Conservation (phyloP, 2,329 filamentous ascomycete genomes). For the Cladobotryum mycophilum region DNA sequence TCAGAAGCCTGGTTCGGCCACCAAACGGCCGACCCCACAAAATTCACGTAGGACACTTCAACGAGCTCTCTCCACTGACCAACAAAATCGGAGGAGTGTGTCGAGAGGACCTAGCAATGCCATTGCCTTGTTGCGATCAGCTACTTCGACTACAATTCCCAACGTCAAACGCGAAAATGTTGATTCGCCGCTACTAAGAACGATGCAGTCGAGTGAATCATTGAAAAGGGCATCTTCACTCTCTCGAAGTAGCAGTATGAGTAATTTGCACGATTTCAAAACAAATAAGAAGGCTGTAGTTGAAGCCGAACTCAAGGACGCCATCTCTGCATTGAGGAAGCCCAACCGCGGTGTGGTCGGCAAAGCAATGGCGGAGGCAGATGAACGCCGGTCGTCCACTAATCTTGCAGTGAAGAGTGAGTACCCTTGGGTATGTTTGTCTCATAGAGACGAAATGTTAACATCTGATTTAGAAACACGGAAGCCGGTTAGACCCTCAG, state of each 20-base stretch:
- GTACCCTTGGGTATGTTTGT: slow-evolving; percentile 17
- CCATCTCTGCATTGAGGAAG: slow-evolving; percentile 67
- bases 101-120: slow-evolving; percentile 51
- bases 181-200: slow-evolving; percentile 41
- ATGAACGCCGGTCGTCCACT: slow-evolving; percentile 52
- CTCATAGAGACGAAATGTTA: slow-evolving; percentile 19
- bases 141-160: slow-evolving; percentile 54
- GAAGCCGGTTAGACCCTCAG: slow-evolving; percentile 39
- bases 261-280: slow-evolving; percentile 48
- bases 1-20: slow-evolving; percentile 45
- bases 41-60: slow-evolving; percentile 50
- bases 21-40: slow-evolving; percentile 39
- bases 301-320: slow-evolving; percentile 65
- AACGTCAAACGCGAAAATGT: slow-evolving; percentile 63
- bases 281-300: slow-evolving; percentile 60
- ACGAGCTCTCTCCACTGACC: slow-evolving; percentile 56
- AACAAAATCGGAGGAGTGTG: slow-evolving; percentile 45
- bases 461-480: slow-evolving; percentile 40
- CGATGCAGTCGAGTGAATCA: slow-evolving; percentile 24
- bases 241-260: slow-evolving; percentile 40
- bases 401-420: slow-evolving; percentile 44
- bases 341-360: slow-evolving; percentile 67
- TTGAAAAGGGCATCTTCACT: slow-evolving; percentile 36
- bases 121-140: slow-evolving; percentile 61
- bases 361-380: slow-evolving; percentile 59